Conservation (phyloP, 2,329 filamentous ascomycete species). For the Beauveria asiatica region DNA sequence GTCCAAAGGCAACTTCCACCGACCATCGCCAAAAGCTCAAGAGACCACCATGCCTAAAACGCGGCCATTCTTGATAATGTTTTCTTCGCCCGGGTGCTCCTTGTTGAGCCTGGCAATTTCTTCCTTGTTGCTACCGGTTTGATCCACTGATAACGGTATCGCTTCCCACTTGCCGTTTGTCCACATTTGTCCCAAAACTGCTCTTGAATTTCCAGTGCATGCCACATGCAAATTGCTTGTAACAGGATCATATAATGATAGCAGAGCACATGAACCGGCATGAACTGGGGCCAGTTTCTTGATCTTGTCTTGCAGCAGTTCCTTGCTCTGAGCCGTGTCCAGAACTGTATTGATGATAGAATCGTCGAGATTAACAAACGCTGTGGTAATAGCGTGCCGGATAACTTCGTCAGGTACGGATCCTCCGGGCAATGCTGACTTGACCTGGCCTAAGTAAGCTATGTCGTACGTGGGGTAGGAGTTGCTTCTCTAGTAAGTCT, state of each 20-base stretch:
- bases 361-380: slow-evolving; percentile 37
- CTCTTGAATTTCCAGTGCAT: slow-evolving; percentile 53
- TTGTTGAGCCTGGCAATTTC: slow-evolving; percentile 43
- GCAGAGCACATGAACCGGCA: slow-evolving; percentile 49
- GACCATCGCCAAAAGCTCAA: slow-evolving; percentile 53
- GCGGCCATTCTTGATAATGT: slow-evolving; percentile 41
- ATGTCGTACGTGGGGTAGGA: slow-evolving; percentile 23
- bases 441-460: neutral
- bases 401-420: neutral
- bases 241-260: slow-evolving; percentile 47
- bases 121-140: slow-evolving; percentile 47
- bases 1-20: slow-evolving; percentile 52
- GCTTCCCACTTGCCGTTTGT: slow-evolving; percentile 36
- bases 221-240: slow-evolving; percentile 47
- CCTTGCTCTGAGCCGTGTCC: slow-evolving; percentile 19
- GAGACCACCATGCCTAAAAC: slow-evolving; percentile 49
- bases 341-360: slow-evolving; percentile 33
- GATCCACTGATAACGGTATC: slow-evolving; percentile 47
- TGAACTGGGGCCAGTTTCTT: slow-evolving; percentile 17
- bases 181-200: slow-evolving; percentile 42
- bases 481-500: slow-evolving; percentile 21
- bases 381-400: neutral
- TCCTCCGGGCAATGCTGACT: neutral
- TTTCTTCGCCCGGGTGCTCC: slow-evolving; percentile 50
- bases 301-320: slow-evolving; percentile 5